Conservation (phyloP, 805 yeast genomes). For the Candida piceae region DNA sequence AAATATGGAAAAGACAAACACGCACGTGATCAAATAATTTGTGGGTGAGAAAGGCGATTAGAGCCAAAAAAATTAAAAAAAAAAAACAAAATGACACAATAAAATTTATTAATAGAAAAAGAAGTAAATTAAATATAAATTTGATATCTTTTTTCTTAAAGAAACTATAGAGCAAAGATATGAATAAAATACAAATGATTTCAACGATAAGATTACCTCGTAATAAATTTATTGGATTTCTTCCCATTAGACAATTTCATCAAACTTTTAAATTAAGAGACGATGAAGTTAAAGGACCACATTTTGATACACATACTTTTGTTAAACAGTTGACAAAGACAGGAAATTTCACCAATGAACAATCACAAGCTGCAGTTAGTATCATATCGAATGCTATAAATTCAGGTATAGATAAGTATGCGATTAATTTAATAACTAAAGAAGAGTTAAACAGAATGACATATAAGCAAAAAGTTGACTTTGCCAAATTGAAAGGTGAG, state of each 20-base stretch:
- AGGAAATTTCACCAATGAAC: constrained; percentile 63
- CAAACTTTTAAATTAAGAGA: background rate
- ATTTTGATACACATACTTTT: constrained; percentile 74
- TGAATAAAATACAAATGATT: too few species aligned
- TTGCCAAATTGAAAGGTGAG: constrained; percentile 91
- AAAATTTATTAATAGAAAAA: too few species aligned
- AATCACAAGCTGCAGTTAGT: constrained; percentile 73
- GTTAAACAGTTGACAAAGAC: constrained; percentile 55
- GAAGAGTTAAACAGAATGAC: constrained; percentile 80
- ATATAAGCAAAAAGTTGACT: constrained; percentile 94
- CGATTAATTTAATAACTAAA: constrained; percentile 76
- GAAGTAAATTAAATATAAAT: too few species aligned
- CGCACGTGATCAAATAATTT: too few species aligned
- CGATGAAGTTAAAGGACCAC: constrained; percentile 15
- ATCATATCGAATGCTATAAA: constrained; percentile 70
- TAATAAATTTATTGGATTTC: too few species aligned
- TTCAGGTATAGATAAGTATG: constrained; percentile 72
- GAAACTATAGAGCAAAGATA: too few species aligned
- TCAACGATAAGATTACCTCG: too few species aligned
- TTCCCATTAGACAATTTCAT: background rate
- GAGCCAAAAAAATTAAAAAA: too few species aligned
- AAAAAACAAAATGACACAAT: too few species aligned
- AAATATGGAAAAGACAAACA: too few species aligned
- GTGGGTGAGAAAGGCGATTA: too few species aligned
- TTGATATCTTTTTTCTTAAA: too few species aligned